Conservation (phyloP, 2,329 filamentous ascomycete species). For the Diplodia mutila region DNA sequence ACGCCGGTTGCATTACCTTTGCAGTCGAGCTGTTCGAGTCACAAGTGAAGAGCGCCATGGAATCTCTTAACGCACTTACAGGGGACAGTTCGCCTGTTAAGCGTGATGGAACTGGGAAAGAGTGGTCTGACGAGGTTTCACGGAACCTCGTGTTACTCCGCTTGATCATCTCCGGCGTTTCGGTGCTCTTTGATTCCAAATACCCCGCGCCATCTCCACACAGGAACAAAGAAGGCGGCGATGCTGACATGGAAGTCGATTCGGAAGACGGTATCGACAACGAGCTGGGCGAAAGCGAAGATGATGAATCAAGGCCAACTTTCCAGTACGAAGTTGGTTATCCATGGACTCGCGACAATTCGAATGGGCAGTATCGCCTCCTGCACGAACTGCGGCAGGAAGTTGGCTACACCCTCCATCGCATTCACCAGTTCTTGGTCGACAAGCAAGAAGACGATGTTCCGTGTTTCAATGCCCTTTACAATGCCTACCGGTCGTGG, state of each 20-base stretch:
- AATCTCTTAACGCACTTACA: constrained; percentile 77
- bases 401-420: constrained; percentile 78
- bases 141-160: constrained; percentile 85
- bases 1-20: constrained; percentile 78
- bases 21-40: constrained; percentile 86
- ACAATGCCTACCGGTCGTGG: constrained; percentile 91
- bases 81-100: constrained; percentile 80
- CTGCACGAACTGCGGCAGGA: constrained; percentile 82
- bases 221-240: constrained; percentile 47
- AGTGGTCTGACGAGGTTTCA: constrained; percentile 97
- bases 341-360: constrained; percentile 65
- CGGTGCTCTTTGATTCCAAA: constrained; percentile 80
- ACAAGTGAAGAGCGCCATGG: constrained; percentile 76
- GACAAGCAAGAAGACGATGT: constrained; percentile 93
- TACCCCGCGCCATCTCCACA: constrained; percentile 37
- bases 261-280: constrained; percentile 51
- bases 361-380: constrained; percentile 64
- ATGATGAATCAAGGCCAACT: constrained; percentile 80
- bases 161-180: constrained; percentile 87
- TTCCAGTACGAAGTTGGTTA: constrained; percentile 92
- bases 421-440: constrained; percentile 81
- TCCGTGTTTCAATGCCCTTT: constrained; percentile 89
- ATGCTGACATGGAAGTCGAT: constrained; percentile 47
- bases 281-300: constrained; percentile 68
- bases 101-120: constrained; percentile 92